A percentile compares a stretch with the other conserved stretches of the same genome.
Conservation (phyloP, 75 land plant genomes). For the Selaginella moellendorffii region DNA sequence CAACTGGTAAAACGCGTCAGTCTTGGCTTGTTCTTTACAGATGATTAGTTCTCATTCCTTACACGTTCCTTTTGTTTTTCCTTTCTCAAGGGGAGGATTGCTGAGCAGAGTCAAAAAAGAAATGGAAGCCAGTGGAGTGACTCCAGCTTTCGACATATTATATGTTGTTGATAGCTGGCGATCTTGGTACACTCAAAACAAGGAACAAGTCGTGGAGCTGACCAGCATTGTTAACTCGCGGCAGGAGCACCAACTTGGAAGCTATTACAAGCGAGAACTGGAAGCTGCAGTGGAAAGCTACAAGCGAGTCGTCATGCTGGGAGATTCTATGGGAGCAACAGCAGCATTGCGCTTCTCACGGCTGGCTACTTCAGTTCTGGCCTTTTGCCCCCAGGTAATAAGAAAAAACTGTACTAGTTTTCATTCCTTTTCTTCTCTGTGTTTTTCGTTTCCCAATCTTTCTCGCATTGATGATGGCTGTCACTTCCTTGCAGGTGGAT, state of each 20-base stretch:
- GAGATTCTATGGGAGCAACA: constrained; percentile 37
- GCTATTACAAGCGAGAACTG: constrained; percentile 21
- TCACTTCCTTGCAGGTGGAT: constrained; percentile 21
- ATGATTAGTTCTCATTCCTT: background rate
- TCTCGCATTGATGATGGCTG: background rate
- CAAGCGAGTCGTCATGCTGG: constrained; percentile 26
- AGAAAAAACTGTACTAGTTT: background rate
- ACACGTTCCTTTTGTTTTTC: too few relatives aligned
- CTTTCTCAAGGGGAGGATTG: constrained; percentile 27
- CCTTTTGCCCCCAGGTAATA: constrained; percentile 34
- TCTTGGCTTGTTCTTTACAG: too few relatives aligned
- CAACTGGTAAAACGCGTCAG: constrained; percentile 23
- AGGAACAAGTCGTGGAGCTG: background rate
- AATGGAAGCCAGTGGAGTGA: constrained; percentile 8
- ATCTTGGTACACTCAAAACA: constrained; percentile 32
- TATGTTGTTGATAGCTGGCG: constrained; percentile 32
- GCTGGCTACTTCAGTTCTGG: constrained; percentile 32
- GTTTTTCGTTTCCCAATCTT: background rate
- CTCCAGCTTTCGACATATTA: constrained; percentile 25
- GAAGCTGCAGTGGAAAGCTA: constrained; percentile 21
- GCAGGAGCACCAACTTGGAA: constrained; percentile 6
- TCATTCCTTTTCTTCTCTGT: background rate
- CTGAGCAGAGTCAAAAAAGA: constrained; percentile 17
- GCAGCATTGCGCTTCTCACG: constrained; percentile 29
- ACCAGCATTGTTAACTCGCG: background rate